Evolutionary conservation across 306 rosid species (phyloP).

Genomic region (Prunus armeniaca): DNA sequence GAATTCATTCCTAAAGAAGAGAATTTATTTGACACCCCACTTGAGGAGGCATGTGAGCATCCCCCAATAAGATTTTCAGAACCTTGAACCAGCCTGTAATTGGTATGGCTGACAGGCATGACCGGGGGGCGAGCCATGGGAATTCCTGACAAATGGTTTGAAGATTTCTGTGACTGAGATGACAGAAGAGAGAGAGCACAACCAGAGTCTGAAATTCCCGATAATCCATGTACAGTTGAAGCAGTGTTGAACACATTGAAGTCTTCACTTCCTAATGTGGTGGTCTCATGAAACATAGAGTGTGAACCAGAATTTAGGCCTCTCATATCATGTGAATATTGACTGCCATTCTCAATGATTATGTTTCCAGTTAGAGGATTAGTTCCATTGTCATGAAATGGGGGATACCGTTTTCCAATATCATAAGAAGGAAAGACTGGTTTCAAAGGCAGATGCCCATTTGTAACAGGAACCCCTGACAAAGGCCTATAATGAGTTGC

Average conservation of each 20-base stretch:
- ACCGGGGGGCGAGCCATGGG: constrained; percentile 46
- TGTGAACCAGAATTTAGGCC: constrained; percentile 26
- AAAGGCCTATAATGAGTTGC: constrained; percentile 35
- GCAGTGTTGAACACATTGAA: constrained; percentile 50
- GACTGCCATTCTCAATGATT: constrained; percentile 41
- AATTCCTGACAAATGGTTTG: constrained; percentile 61
- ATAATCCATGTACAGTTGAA: constrained; percentile 48
- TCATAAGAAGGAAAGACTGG: constrained; percentile 36
- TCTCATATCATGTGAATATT: constrained; percentile 35
- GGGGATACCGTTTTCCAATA: constrained; percentile 44
- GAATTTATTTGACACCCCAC: constrained; percentile 43
- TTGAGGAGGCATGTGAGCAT: constrained; percentile 52
- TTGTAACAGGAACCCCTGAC: constrained; percentile 38
- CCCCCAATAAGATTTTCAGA: constrained; percentile 49
- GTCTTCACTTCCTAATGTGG: constrained; percentile 55
- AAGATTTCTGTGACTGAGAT: constrained; percentile 72
- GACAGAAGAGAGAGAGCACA: constrained; percentile 99
- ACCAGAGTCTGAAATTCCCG: constrained; percentile 60
- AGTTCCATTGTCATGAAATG: constrained; percentile 48
- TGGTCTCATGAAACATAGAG: constrained; percentile 34
- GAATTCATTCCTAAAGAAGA: constrained; percentile 43
- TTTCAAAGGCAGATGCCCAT: constrained; percentile 45
- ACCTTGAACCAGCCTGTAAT: constrained; percentile 46
- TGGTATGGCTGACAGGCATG: constrained; percentile 44
- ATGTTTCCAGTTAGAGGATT: constrained; percentile 40